A percentile compares a stretch with the other conserved stretches of the same genome.
Evolutionary conservation across 2,329 filamentous ascomycete species (phyloP).

Genomic region (Alternaria sp.): DNA sequence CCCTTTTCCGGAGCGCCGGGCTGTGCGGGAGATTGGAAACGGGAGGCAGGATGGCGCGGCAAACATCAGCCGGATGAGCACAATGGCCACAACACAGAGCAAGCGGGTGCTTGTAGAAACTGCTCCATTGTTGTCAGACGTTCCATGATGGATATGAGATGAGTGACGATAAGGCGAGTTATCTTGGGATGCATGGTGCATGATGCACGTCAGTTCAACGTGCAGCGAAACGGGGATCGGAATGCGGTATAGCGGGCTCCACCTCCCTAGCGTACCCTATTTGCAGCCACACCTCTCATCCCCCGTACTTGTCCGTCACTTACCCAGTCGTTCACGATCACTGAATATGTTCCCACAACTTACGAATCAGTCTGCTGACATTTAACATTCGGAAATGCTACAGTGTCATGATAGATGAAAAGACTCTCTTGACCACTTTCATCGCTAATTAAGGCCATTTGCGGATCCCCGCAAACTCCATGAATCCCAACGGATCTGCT

Average conservation of each 20-base stretch:
- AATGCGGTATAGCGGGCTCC: conserved; percentile 14
- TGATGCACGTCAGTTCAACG: conserved; percentile 18
- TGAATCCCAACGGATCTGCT: conserved; percentile 8
- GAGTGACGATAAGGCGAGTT: conserved; percentile 1
- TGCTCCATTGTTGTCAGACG: not conserved
- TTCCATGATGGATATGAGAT: conserved; percentile 2
- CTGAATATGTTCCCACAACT: not conserved
- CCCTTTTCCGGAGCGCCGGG: conserved; percentile 17
- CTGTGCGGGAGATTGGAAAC: conserved; percentile 19
- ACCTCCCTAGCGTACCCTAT: conserved; percentile 9
- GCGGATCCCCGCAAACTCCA: not conserved
- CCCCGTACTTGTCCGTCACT: conserved; percentile 4
- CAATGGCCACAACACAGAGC: not conserved
- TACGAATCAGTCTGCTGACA: not conserved
- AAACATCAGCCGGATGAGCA: not conserved
- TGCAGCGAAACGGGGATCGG: conserved; percentile 14
- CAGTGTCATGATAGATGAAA: not conserved
- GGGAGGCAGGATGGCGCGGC: conserved; percentile 11
- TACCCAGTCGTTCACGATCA: not conserved
- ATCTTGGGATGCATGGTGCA: conserved; percentile 8
- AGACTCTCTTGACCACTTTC: not conserved
- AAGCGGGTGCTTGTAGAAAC: not conserved
- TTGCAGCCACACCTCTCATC: conserved; percentile 8
- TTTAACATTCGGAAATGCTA: not conserved
- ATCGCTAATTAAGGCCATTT: not conserved